Evolutionary conservation across 2,329 filamentous ascomycete species (phyloP).

Genomic region (Samsoniella hepiali): DNA sequence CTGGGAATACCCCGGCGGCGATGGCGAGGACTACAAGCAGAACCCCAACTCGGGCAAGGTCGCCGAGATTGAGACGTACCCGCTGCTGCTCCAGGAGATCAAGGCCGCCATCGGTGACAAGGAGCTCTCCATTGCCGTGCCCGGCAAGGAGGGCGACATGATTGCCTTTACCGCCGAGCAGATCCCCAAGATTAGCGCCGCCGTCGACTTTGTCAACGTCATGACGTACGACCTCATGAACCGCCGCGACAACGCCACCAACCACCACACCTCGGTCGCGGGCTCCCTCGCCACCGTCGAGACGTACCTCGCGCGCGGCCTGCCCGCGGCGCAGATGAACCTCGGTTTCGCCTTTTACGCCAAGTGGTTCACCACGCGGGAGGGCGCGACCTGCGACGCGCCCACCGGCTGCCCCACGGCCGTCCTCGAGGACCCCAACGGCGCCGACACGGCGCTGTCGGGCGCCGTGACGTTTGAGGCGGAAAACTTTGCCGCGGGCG

Average conservation of each 20-base stretch:
- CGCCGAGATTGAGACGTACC: conserved; percentile 60
- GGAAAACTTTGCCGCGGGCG: conserved; percentile 27
- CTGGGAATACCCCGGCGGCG: conserved; percentile 63
- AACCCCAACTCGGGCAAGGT: conserved; percentile 56
- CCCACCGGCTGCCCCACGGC: conserved; percentile 59
- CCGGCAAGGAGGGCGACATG: conserved; percentile 62
- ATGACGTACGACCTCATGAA: conserved; percentile 75
- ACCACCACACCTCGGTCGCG: conserved; percentile 60
- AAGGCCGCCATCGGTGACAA: conserved; percentile 57
- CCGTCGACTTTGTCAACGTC: conserved; percentile 65
- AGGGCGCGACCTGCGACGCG: conserved; percentile 41
- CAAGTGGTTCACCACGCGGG: conserved; percentile 61
- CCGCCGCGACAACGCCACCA: conserved; percentile 62
- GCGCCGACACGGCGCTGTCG: conserved; percentile 53
- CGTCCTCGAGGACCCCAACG: conserved; percentile 56
- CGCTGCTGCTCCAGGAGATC: conserved; percentile 56
- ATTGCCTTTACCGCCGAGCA: conserved; percentile 60
- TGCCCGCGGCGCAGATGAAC: conserved; percentile 54
- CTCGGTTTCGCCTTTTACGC: conserved; percentile 67
- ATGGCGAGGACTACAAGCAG: conserved; percentile 65
- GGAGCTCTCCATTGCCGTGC: conserved; percentile 64
- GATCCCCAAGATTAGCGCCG: conserved; percentile 55
- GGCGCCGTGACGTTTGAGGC: conserved; percentile 41
- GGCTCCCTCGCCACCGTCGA: conserved; percentile 54
- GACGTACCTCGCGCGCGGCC: conserved; percentile 57